Conservation (phyloP, 2,329 filamentous ascomycete species). For the Clonostachys byssicola region DNA sequence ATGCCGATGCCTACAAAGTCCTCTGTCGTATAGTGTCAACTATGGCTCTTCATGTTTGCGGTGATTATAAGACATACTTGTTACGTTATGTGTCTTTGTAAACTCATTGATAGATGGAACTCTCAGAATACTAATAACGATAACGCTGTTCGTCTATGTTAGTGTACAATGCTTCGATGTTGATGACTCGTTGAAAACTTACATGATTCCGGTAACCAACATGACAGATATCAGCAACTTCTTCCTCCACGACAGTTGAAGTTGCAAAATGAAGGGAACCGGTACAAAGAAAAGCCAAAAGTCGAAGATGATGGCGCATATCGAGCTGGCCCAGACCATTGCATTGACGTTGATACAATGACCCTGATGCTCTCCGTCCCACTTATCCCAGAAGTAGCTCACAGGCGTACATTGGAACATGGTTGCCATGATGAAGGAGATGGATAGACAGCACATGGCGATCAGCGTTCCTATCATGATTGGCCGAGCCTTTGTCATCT, state of each 20-base stretch:
- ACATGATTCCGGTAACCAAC: conserved; percentile 37
- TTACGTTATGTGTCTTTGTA: too few species aligned
- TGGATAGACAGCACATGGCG: conserved; percentile 25
- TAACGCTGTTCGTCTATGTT: too few species aligned
- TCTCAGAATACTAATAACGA: too few species aligned
- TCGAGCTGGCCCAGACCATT: conserved; percentile 40
- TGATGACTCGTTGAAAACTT: conserved; percentile 3
- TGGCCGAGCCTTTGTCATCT: conserved; percentile 20
- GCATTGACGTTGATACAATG: conserved; percentile 38
- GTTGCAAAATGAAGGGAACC: conserved; percentile 26
- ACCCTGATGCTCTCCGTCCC: conserved; percentile 39
- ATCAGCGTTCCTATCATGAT: conserved; percentile 29
- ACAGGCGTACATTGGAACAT: conserved; percentile 44
- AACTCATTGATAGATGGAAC: too few species aligned
- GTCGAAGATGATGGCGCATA: conserved; percentile 41
- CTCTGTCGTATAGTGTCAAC: too few species aligned
- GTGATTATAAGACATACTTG: too few species aligned
- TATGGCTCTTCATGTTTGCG: too few species aligned
- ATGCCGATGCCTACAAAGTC: too few species aligned
- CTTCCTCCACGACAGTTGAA: conserved; percentile 35
- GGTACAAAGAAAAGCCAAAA: conserved; percentile 42
- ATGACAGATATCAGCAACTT: conserved; percentile 36
- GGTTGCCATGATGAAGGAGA: conserved; percentile 29
- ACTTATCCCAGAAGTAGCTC: conserved; percentile 42
- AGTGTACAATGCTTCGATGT: too few species aligned